Base-by-base conservation (phyloP, 306 rosid species). In the Macrotyloma uniflorum region DNA sequence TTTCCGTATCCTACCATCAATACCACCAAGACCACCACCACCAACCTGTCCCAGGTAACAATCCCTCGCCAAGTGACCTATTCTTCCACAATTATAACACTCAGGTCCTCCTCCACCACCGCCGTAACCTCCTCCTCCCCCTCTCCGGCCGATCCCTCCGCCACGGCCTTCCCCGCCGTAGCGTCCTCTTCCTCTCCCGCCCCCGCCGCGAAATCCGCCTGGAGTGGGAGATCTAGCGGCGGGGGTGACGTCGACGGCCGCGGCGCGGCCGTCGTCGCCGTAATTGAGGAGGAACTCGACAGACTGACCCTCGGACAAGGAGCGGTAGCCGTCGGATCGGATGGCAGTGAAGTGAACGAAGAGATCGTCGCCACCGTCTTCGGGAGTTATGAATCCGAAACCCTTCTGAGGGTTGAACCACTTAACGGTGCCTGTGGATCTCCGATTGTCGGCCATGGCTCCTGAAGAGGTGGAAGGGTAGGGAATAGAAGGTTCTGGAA, bases 341-440 rank as follows among this genome's bases (percentile, higher is more conserved):
- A 93, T 93, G 19, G 96, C 85, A 19, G 96, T 90, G 80, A 90
- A 90, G 82, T 93, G 97, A 4, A 93, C 96, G 81, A 93, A 93
- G 82, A 93, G 94, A 67, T 93, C 97, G 0, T 86, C 91, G 45
- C 78, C 69, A 10, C 88, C 93, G 6, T 83, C 91, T 18, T 87
- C 83, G 1, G 96, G 90, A 23, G 90, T 83, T 16, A 93, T 93
- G 88, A 93, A 93, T 57, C 97, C 96, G 82, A 87, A 93, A 6
- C 97, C 98, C 55, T 86, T 91, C 70, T 89, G 87, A 0, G 91
- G 85, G 71, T 87, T 93, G 87, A 93, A 89, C 98, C 98, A 93
- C 83, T 78, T 90, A n/a, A 91, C 96, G 2, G 87, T 89, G 51
- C 98, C 96, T 28, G 81, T 85, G 16, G 85, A 80, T 84, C 91